A percentile compares a stretch with the other conserved stretches of the same genome.
Evolutionary conservation across 495 filamentous ascomycete species (phyloP).

Genomic region (Peziza echinospora): DNA sequence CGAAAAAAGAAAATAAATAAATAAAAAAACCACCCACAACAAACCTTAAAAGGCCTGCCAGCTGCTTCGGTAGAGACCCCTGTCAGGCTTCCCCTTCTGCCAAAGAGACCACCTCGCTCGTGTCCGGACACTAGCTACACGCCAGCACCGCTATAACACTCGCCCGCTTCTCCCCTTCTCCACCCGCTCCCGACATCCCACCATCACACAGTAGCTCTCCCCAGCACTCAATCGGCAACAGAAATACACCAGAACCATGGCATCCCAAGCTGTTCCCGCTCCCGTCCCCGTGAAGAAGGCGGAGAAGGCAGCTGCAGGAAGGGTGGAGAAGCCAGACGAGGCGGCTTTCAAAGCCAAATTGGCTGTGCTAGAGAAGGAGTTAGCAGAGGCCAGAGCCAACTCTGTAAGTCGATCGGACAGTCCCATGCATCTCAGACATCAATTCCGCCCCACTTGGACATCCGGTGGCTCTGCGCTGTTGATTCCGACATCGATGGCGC

Average conservation of each 20-base stretch:
- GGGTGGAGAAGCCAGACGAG: slow-evolving; percentile 51
- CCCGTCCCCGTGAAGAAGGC: slow-evolving; percentile 18
- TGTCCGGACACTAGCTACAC: too few species aligned
- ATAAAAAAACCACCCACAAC: too few species aligned
- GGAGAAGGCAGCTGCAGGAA: slow-evolving; percentile 7
- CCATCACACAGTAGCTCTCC: background rate
- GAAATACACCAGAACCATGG: slow-evolving; percentile 7
- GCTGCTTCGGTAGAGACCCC: too few species aligned
- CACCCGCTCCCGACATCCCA: background rate
- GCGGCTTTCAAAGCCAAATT: slow-evolving; percentile 47
- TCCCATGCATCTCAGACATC: background rate
- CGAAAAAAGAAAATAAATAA: too few species aligned
- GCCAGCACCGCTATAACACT: background rate
- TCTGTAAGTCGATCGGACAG: slow-evolving; percentile 37
- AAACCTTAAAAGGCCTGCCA: too few species aligned
- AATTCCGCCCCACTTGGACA: background rate
- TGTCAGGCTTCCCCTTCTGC: too few species aligned
- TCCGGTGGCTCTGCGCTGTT: background rate
- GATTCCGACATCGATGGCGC: background rate
- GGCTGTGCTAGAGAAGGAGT: slow-evolving; percentile 60
- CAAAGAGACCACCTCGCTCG: background rate
- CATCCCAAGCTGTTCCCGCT: slow-evolving; percentile 6
- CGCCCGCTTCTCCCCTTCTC: background rate
- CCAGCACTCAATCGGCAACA: background rate
- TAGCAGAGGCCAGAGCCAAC: slow-evolving; percentile 46